Percentiles rank a stretch among this genome's conserved stretches.
Conservation (phyloP, 1,284 basidiomycete genomes). For the Leccinum laetum region DNA sequence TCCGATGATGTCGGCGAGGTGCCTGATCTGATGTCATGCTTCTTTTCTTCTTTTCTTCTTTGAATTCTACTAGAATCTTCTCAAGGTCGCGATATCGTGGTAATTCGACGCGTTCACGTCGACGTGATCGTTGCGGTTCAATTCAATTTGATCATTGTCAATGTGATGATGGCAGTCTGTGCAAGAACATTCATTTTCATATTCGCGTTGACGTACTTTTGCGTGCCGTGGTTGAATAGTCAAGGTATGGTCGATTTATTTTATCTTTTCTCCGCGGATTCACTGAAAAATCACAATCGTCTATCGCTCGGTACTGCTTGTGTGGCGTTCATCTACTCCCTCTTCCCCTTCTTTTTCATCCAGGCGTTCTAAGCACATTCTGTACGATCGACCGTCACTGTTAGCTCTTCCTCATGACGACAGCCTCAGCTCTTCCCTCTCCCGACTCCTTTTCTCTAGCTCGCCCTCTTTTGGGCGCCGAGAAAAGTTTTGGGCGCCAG, state of each 20-base stretch:
- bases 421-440: background rate
- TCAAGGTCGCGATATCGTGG: background rate
- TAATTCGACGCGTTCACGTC: background rate
- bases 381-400: background rate
- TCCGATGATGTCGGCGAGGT: background rate
- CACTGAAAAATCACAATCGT: background rate
- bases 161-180: background rate
- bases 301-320: background rate
- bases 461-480: slow-evolving; percentile 18
- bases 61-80: background rate
- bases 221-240: too few relatives aligned
- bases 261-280: background rate
- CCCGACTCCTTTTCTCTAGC: slow-evolving; percentile 11
- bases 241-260: too few relatives aligned
- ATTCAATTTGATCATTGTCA: background rate
- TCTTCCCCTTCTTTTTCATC: background rate
- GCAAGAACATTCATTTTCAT: background rate
- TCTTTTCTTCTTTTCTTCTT: background rate
- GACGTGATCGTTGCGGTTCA: background rate
- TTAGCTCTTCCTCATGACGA: background rate
- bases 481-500: slow-evolving; percentile 1
- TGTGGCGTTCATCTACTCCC: background rate
- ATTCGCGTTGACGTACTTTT: too few relatives aligned
- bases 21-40: background rate
- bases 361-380: background rate